Percentiles rank a stretch among this genome's conserved stretches.
Evolutionary conservation across 163 green algal genomes (phyloP).

Genomic region (Volvox carteri): DNA sequence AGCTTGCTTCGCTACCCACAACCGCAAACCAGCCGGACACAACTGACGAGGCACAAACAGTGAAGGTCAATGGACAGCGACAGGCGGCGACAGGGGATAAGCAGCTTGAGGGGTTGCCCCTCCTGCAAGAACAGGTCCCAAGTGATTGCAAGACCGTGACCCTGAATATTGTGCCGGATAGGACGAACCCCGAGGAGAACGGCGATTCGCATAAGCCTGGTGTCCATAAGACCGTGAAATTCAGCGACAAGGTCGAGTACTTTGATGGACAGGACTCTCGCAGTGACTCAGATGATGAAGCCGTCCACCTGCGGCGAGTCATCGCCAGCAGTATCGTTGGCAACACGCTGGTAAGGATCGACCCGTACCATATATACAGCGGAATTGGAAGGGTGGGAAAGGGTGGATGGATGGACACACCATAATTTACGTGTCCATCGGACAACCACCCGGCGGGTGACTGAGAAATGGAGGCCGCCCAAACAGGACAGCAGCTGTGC

Average conservation of each 20-base stretch:
- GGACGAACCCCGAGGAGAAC: background rate
- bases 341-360: slow-evolving; percentile 47
- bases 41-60: background rate
- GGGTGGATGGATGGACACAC: too few relatives aligned
- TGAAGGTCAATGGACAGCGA: background rate
- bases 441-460: too few relatives aligned
- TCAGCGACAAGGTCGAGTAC: slow-evolving; percentile 34
- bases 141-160: background rate
- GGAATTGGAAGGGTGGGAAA: too few relatives aligned
- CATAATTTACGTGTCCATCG: too few relatives aligned
- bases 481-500: too few relatives aligned
- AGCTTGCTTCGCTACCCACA: background rate
- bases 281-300: slow-evolving; percentile 23
- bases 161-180: background rate
- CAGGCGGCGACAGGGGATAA: background rate
- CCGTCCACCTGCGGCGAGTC: slow-evolving; percentile 30
- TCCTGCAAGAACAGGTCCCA: slow-evolving; percentile 3
- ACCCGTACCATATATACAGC: too few relatives aligned
- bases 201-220: background rate
- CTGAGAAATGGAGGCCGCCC: too few relatives aligned
- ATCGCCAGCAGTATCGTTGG: slow-evolving; percentile 57
- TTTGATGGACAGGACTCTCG: background rate
- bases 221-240: slow-evolving; percentile 6
- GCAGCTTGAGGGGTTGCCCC: slow-evolving; percentile 8
- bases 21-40: background rate